A percentile compares a stretch with the other conserved stretches of the same genome.
Evolutionary conservation across 2,329 filamentous ascomycete genomes (phyloP).

Genomic region (Leptographium galeiforme): DNA sequence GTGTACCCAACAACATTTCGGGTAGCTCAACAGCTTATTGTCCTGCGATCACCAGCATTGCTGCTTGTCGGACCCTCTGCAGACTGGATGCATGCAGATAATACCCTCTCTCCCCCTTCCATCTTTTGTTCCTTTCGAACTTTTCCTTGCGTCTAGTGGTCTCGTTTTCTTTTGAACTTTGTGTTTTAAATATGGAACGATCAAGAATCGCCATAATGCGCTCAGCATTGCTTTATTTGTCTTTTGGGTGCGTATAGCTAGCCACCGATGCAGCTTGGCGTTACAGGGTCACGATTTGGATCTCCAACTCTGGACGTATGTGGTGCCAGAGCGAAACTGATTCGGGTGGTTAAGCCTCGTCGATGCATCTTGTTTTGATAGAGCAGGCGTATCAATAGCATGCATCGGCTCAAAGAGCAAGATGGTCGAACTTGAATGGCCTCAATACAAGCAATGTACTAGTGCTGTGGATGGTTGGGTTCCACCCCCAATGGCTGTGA

Average conservation of each 20-base stretch:
- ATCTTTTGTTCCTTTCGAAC: background rate
- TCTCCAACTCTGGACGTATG: background rate
- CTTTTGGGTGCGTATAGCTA: too few relatives aligned
- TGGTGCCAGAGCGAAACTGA: background rate
- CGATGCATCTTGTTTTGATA: too few relatives aligned
- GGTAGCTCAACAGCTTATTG: background rate
- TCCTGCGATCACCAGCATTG: background rate
- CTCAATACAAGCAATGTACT: too few relatives aligned
- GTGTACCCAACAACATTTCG: background rate
- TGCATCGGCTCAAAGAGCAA: too few relatives aligned
- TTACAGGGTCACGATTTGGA: background rate
- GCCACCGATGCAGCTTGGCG: background rate
- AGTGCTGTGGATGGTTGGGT: too few relatives aligned
- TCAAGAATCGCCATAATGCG: too few relatives aligned
- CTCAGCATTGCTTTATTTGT: too few relatives aligned
- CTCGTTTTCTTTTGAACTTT: background rate
- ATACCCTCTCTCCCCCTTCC: too few relatives aligned
- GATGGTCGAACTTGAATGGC: too few relatives aligned
- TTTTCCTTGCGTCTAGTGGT: background rate
- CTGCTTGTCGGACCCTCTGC: background rate
- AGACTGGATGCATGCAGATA: background rate
- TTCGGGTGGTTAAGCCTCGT: too few relatives aligned
- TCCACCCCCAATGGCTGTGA: too few relatives aligned
- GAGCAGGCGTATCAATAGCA: too few relatives aligned
- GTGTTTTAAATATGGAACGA: background rate